Percentiles rank a stretch among this genome's conserved stretches.
phyloP scores from a whole-genome alignment of 495 filamentous ascomycete species.

The Beverwykella pulmonaria region DNA sequence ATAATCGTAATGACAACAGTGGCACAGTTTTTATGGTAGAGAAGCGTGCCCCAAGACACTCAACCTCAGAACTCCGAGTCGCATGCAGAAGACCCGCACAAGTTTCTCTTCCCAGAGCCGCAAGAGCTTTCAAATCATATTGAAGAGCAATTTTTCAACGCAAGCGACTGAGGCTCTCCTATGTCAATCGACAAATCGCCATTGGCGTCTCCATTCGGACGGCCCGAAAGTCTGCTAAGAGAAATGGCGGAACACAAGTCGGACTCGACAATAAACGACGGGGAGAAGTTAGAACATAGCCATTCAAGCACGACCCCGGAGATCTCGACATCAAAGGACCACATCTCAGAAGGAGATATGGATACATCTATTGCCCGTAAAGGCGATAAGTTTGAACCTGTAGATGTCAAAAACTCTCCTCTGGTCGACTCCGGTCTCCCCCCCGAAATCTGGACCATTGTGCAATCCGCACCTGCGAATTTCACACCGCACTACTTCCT shows the following conservation, averaged over 20 bases:
- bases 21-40: too few species aligned
- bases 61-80: too few species aligned
- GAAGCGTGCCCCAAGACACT: too few species aligned
- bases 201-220: not conserved
- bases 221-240: not conserved
- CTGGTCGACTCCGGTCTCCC: conserved; percentile 34
- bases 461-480: conserved; percentile 49
- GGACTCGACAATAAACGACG: not conserved
- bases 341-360: too few species aligned
- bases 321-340: too few species aligned
- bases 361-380: not conserved
- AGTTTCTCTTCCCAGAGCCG: too few species aligned
- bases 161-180: not conserved
- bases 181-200: not conserved
- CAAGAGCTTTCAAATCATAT: too few species aligned
- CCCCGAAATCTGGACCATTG: conserved; percentile 43
- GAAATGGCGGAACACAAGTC: not conserved
- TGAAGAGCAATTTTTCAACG: too few species aligned
- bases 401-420: conserved; percentile 27
- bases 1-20: not conserved
- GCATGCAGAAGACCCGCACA: too few species aligned
- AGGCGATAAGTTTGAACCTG: conserved; percentile 33
- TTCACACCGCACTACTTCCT: conserved; percentile 64
- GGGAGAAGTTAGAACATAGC: not conserved
- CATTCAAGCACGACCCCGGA: too few species aligned